A percentile compares a stretch with the other conserved stretches of the same genome.
Evolutionary conservation across 1,139 yeast genomes (phyloP).

Genomic region (Suhomyces taliae): DNA sequence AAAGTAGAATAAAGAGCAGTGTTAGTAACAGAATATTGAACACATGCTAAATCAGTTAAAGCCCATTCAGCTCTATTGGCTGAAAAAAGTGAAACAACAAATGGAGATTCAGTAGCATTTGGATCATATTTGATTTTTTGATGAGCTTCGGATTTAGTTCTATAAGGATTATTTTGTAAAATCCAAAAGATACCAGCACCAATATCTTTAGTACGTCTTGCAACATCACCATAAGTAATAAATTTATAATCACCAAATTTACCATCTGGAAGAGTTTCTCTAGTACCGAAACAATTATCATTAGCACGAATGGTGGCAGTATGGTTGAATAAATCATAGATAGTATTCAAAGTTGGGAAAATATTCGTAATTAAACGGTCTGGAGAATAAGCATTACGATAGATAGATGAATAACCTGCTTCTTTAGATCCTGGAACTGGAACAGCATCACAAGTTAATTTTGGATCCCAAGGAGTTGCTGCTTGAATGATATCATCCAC

Average conservation of each 20-base stretch:
- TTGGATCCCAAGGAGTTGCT: constrained; percentile 16
- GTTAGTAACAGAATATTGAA: constrained; percentile 48
- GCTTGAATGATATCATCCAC: constrained; percentile 12
- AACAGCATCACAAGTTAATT: constrained; percentile 17
- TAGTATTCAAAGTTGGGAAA: constrained; percentile 54
- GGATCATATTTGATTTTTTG: constrained; percentile 23
- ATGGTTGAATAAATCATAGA: constrained; percentile 48
- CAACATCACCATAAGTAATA: constrained; percentile 44
- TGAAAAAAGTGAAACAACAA: constrained; percentile 56
- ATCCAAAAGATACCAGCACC: constrained; percentile 66
- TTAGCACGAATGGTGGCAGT: constrained; percentile 37
- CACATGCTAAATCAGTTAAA: constrained; percentile 59
- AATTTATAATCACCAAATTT: constrained; percentile 49
- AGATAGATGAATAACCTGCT: constrained; percentile 55
- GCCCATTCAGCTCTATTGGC: constrained; percentile 62
- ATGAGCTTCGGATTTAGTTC: constrained; percentile 29
- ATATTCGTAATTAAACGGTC: constrained; percentile 41
- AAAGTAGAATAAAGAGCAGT: constrained; percentile 68
- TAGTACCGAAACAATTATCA: constrained; percentile 51
- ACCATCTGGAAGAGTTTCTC: constrained; percentile 41
- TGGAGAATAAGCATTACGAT: constrained; percentile 44
- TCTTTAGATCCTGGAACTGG: constrained; percentile 48
- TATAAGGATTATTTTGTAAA: constrained; percentile 45
- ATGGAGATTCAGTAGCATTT: constrained; percentile 30
- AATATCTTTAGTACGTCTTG: constrained; percentile 45